Evolutionary conservation across 352 stramenopile genomes (phyloP), one percentile per base, ranked within the genome.

Genomic region (Phytophthora rubi): DNA sequence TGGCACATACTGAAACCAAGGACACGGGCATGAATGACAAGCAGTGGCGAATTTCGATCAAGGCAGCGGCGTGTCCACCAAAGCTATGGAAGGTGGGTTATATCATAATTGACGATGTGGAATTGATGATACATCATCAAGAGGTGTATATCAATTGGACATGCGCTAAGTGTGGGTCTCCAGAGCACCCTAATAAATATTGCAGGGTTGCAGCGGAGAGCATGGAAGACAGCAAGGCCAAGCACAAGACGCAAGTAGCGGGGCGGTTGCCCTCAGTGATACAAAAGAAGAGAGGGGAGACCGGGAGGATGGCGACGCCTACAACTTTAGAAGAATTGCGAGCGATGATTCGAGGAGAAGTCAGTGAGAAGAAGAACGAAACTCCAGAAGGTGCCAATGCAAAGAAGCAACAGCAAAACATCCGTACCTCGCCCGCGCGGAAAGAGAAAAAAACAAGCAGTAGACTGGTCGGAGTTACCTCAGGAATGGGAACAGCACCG

Each of bases 71-170:
- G 26, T 6, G 26, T 30, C 26, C 26, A 30, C 26, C 26, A 30
- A 30, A 30, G 10, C 1, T 65, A 33, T n/a, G 35, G 21, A 37
- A 23, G 13, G 8, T 26, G 7, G 23, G 10, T 1, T 30, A 16
- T 10, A 53, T 62, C 21, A 7, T 4, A 2, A 44, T 44, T 28
- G 51, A 45, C 4, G 26, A 44, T 7, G 21, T 37, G 3, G 60
- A 60, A 13, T 0, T 60, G 1, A 2, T 61, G n/a, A 2, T 61
- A 3, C 51, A 68, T 4, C 37, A 44, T 44, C 37, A 44, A 3
- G 30, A 33, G 6, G 47, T 57, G 6, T 15, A 35, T 9, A 32
- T 49, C 2, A 57, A 65, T 9, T 65, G 58, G 26, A 30, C 58
- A 1, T 65, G 58, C 2, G 18, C n/a, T 3, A 6, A 0, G 2